Base-by-base conservation (phyloP, 2,329 filamentous ascomycete species). In the Pyrenochaeta sp. region DNA sequence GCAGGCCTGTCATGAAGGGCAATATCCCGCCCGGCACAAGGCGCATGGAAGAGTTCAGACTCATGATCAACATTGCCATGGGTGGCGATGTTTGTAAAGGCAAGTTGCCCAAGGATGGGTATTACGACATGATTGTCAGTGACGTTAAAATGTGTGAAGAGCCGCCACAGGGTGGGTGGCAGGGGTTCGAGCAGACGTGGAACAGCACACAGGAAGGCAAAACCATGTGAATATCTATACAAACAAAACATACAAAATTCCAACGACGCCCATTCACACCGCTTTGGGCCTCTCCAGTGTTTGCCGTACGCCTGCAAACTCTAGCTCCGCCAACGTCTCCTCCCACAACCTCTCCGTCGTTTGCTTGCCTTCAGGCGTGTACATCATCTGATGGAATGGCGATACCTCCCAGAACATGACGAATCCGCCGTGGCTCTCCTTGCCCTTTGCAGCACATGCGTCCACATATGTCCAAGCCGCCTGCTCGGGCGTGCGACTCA, bases 51-150 rank as follows among this genome's bases (percentile, higher is more conserved):
- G 84, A 87, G 21, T 86, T 81, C 72, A 79, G 79, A 15, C 73
- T 87, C 7, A 70, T 87, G 54, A 77, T 87, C 15, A 87, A 87
- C 52, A 77, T 87, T n/a, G 85, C 85, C 1, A 86, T 87, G 81
- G 85, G 85, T 0, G 85, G 85, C 0, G 85, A 83, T 53, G 84
- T 87, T 4, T 86, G 83, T 58, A 71, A 78, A 14, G 83, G 83
- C 0, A 79, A 78, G 63, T 71, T 77, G 12, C 85, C 85, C 0
- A 68, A 62, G 0, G 79, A 86, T 58, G 85, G 85, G 0, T 69
- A 74, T 18, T 87, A 87, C 63, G 84, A 87, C 51, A 78, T 87
- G 70, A 78, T 85, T 2, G 74, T 87, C 0, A 80, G 83, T 51
- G 77, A 78, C 20, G 57, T 87, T 43, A 81, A 78, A 58, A 77